phyloP scores from a whole-genome alignment of 257 asterid genomes.

The Przewalskia tangutica region DNA sequence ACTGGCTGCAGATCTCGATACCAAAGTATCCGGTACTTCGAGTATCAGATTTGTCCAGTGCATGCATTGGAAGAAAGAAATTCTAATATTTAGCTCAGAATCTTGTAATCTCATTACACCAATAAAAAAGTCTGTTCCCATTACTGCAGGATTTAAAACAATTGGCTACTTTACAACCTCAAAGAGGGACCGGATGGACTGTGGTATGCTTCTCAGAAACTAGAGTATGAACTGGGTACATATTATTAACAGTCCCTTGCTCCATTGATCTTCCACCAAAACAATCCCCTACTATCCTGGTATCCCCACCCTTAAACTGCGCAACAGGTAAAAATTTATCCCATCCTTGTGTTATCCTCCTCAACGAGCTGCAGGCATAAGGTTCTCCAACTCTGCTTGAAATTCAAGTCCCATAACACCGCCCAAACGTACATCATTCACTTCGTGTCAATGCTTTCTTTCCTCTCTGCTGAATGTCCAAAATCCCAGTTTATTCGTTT shows the following conservation, averaged over 20 bases:
- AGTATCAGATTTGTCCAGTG: background rate
- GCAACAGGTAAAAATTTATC: background rate
- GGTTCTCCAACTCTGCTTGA: background rate
- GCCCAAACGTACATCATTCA: background rate
- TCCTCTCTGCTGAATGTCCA: background rate
- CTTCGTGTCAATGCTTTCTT: background rate
- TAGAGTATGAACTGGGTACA: background rate
- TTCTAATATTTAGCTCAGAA: background rate
- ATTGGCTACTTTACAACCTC: background rate
- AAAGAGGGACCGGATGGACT: background rate
- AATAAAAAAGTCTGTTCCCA: background rate
- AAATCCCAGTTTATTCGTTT: background rate
- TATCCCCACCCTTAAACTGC: background rate
- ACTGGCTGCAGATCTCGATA: background rate
- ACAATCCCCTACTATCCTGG: background rate
- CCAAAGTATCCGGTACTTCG: background rate
- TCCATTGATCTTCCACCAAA: background rate
- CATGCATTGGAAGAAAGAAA: background rate
- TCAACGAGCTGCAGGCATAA: background rate
- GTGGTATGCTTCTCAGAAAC: background rate
- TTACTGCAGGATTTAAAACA: background rate
- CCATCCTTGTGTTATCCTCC: background rate
- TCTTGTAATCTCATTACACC: too few relatives aligned
- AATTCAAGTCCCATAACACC: background rate
- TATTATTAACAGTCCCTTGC: background rate